Conservation (phyloP, 306 rosid species). For the Urtica urens region DNA sequence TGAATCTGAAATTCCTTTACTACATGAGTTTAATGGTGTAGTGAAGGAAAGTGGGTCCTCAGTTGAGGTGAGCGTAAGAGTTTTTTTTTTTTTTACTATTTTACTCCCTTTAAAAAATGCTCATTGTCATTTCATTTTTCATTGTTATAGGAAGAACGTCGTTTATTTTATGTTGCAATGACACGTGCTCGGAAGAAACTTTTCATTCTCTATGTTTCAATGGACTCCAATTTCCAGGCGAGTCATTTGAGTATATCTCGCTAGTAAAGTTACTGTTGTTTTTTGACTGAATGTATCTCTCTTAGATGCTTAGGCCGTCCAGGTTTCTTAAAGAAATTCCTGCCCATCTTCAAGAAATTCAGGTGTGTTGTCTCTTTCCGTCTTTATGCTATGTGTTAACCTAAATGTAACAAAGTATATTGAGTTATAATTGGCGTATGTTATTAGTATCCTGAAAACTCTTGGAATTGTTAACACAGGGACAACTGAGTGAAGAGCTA, state of each 20-base stretch:
- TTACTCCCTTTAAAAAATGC: no score
- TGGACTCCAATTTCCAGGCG: constrained; percentile 92
- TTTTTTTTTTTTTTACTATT: neutral
- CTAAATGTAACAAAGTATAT: neutral
- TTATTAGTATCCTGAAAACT: neutral
- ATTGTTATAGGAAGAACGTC: constrained; percentile 71
- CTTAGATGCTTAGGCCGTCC: constrained; percentile 86
- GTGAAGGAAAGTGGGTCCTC: constrained; percentile 51
- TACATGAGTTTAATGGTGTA: constrained; percentile 56
- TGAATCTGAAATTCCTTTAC: constrained; percentile 82
- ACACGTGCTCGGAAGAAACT: constrained; percentile 87
- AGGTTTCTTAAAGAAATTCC: constrained; percentile 89
- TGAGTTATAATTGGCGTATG: no score
- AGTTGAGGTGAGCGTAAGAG: constrained; percentile 50
- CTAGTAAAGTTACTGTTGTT: neutral
- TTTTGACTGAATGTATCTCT: constrained; percentile 12
- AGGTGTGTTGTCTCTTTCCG: constrained; percentile 30
- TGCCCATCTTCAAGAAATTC: constrained; percentile 60
- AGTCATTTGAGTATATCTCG: constrained; percentile 1
- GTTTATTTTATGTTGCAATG: constrained; percentile 90
- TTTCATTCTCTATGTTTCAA: constrained; percentile 44
- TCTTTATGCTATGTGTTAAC: constrained; percentile 8
- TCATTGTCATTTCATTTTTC: constrained; percentile 7
- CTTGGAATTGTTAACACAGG: constrained; percentile 29
- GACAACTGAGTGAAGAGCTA: constrained; percentile 29